Conservation (phyloP, 1,284 basidiomycete genomes). For the Pseudozyma thailandica region DNA sequence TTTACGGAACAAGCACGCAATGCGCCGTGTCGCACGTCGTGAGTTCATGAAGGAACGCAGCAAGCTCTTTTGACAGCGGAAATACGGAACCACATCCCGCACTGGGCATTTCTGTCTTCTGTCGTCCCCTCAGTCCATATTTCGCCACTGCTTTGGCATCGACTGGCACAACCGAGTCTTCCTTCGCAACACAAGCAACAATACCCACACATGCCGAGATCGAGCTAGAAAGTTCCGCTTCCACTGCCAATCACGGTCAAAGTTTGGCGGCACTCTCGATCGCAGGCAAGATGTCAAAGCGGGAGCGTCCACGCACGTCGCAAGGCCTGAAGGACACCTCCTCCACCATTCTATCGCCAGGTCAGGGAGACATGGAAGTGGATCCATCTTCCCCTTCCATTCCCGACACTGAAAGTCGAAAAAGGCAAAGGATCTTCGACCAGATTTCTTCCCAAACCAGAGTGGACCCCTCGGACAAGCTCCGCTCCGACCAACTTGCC, state of each 20-base stretch:
- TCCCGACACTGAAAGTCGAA: slow-evolving; percentile 7
- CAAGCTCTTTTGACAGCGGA: too few species aligned
- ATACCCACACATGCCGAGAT: background rate
- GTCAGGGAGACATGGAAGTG: background rate
- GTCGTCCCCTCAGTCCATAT: background rate
- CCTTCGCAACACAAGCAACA: too few species aligned
- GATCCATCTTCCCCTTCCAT: background rate
- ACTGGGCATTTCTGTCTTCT: too few species aligned
- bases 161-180: background rate
- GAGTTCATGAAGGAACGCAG: too few species aligned
- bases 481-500: slow-evolving; percentile 26
- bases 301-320: too few species aligned
- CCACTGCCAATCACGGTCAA: background rate
- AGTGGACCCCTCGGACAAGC: slow-evolving; percentile 25
- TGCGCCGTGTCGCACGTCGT: too few species aligned
- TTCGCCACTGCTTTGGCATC: background rate
- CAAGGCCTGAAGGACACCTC: too few species aligned
- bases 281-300: slow-evolving; percentile 23
- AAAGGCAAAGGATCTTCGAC: slow-evolving; percentile 18
- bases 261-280: background rate
- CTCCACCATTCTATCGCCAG: background rate
- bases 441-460: slow-evolving; percentile 24
- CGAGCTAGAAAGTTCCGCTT: background rate
- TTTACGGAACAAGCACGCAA: too few species aligned
- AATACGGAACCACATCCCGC: background rate